These are phyloP conservation scores for Geranium incanum DNA, from an alignment of 441 rosid genomes.

Conservation along the genomic window DNA sequence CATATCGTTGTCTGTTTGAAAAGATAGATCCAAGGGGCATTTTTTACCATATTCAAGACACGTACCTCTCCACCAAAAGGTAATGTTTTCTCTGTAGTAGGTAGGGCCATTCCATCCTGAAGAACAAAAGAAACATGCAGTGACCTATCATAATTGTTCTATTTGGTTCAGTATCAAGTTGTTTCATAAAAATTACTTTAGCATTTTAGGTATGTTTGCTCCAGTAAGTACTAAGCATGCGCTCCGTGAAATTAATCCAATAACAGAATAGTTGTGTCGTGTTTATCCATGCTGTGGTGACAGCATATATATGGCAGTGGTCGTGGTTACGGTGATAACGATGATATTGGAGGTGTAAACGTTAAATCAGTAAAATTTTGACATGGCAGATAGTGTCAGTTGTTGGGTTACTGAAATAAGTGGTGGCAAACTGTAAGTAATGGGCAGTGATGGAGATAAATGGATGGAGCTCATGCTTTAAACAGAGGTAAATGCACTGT, in stretches of 20 bases:
- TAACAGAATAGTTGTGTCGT: neutral
- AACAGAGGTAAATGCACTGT: neutral
- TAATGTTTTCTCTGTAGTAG: conserved; percentile 84
- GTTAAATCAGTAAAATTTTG: neutral
- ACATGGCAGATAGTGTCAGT: neutral
- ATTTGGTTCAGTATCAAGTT: neutral
- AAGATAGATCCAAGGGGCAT: neutral
- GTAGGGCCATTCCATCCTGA: conserved; percentile 94
- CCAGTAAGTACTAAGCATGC: neutral
- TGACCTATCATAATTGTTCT: conserved; percentile 17
- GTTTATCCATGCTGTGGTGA: neutral
- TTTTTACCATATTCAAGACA: neutral
- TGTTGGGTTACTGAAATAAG: neutral
- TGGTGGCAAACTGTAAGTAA: neutral
- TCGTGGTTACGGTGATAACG: neutral
- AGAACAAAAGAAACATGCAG: conserved; percentile 23
- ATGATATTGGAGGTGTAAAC: neutral
- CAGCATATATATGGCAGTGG: neutral
- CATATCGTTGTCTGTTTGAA: neutral
- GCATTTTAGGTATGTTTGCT: neutral
- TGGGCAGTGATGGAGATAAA: neutral
- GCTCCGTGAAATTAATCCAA: neutral
- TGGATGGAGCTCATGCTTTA: neutral
- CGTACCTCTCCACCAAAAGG: conserved; percentile 95
- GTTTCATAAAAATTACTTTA: neutral